Base-by-base conservation (phyloP, 805 yeast species). In the Candida khao-thaluensis region DNA sequence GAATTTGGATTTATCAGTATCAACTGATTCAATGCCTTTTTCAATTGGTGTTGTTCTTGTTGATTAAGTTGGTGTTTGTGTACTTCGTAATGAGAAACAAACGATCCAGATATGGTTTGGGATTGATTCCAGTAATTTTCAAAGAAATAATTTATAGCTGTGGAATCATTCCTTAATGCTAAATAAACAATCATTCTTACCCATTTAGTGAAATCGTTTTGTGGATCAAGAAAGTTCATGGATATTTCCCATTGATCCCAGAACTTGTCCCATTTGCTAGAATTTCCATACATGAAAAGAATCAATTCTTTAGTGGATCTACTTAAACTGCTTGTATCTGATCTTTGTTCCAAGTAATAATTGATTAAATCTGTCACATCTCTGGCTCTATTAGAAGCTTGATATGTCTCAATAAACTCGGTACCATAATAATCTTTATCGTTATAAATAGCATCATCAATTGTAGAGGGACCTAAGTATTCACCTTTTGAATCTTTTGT, bases 201-300 rank as follows among this genome's bases (percentile, higher is more conserved):
- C 70, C 70, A 68, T 18, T 44, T 43, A 11, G 24, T 29, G 5
- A 30, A 11, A 27, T 29, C 40, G 34, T 9, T 18, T 29, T 40
- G 18, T 3, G 38, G 35, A n/a, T 24, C 38, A 29, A 26, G 42
- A 31, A 16, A 49, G 40, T 26, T 48, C 45, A 38, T 44, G 37
- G 16, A 53, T 1, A 38, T 35, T 12, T 66, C 56, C 73, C 73
- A 69, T 33, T 60, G 53, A 7, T 42, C 39, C 74, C 74, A 69
- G 50, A 69, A 69, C 31, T 49, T 38, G 3, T 40, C 40, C 72
- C 72, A 69, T 22, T 62, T 52, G 8, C 60, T 59, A 9, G 67
- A 57, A 37, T 65, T 66, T 3, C 73, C 74, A 39, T 61, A 64
- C 1, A 64, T 55, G 35, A 56, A 57, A 28, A 69, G 54, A 5